Conservation (phyloP, 176 grass and related monocot species). For the Stipa capillata region DNA sequence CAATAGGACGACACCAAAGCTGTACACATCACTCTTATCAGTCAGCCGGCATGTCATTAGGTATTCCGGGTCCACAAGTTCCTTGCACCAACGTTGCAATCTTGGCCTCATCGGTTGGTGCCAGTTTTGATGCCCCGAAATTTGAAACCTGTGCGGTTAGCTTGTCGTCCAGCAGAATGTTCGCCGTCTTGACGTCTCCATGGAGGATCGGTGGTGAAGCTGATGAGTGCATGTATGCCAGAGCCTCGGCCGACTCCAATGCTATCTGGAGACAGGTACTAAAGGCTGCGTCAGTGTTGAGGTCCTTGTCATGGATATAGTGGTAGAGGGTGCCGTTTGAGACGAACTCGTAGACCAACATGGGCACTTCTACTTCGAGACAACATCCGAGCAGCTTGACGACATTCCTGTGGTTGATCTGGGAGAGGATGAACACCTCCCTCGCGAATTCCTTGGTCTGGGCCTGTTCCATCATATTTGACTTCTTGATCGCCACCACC, state of each 20-base stretch:
- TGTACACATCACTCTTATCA: constrained; percentile 62
- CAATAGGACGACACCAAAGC: constrained; percentile 54
- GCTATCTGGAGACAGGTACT: constrained; percentile 31
- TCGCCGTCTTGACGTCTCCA: constrained; percentile 61
- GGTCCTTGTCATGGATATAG: constrained; percentile 39
- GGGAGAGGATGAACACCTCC: constrained; percentile 54
- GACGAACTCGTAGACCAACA: constrained; percentile 55
- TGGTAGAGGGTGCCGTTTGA: constrained; percentile 57
- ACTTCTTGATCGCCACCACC: constrained; percentile 46
- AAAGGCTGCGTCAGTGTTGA: background rate
- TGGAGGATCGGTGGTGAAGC: constrained; percentile 52
- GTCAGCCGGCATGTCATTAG: constrained; percentile 44
- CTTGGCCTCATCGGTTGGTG: constrained; percentile 38
- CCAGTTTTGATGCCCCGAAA: constrained; percentile 52
- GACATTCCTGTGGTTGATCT: constrained; percentile 62
- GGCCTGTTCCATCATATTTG: constrained; percentile 36
- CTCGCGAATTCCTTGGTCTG: constrained; percentile 44
- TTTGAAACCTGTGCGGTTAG: constrained; percentile 47
- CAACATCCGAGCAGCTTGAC: constrained; percentile 63
- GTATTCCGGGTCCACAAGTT: constrained; percentile 60
- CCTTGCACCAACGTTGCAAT: constrained; percentile 60
- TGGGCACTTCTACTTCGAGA: constrained; percentile 54
- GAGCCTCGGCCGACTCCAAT: constrained; percentile 33
- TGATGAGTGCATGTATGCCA: constrained; percentile 46
- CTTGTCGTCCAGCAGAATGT: constrained; percentile 51